phyloP scores from a whole-genome alignment of 495 filamentous ascomycete genomes.

The Chaetomium fimeti region DNA sequence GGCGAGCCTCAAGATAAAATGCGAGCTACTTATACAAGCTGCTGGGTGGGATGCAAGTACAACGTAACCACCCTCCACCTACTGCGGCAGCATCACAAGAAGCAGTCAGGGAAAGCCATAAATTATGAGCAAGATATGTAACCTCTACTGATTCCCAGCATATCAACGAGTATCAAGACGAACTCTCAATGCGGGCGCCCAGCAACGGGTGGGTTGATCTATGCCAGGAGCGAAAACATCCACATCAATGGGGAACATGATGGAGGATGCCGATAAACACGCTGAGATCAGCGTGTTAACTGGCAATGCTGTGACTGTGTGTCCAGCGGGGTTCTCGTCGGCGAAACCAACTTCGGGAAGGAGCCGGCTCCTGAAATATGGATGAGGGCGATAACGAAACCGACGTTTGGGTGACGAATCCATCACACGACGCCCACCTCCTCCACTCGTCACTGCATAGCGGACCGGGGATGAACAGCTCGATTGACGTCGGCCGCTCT shows the following conservation, averaged over 20 bases:
- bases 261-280: constrained; percentile 37
- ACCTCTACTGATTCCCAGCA: constrained; percentile 44
- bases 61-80: no score
- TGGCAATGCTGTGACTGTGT: constrained; percentile 31
- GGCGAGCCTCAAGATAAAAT: not conserved
- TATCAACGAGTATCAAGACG: constrained; percentile 34
- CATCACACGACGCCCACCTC: not conserved
- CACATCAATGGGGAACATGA: constrained; percentile 33
- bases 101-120: not conserved
- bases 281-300: constrained; percentile 30
- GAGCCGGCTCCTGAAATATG: no score
- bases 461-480: constrained; percentile 27
- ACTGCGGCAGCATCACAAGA: not conserved
- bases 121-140: constrained; percentile 23
- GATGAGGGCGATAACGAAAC: not conserved
- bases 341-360: not conserved
- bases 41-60: no score
- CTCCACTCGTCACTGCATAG: constrained; percentile 10
- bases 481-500: constrained; percentile 37
- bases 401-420: not conserved
- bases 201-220: constrained; percentile 39
- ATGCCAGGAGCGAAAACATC: constrained; percentile 41
- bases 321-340: not conserved
- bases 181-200: constrained; percentile 39
- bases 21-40: no score